Evolutionary conservation across 257 asterid species (phyloP), one percentile per base, ranked within the genome.

Genomic region (Leonotis leonurus): DNA sequence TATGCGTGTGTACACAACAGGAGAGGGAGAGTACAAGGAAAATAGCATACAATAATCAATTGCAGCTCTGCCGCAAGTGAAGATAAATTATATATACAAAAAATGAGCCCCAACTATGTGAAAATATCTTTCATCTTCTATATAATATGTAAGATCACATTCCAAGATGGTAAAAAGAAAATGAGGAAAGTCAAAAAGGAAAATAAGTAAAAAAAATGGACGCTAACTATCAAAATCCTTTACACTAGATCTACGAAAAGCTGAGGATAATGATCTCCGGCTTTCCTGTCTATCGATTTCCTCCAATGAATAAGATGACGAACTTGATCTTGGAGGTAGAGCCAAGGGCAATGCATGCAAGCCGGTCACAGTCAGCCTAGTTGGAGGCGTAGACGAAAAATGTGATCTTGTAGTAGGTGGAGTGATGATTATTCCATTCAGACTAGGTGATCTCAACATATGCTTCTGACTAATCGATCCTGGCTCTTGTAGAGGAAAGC

Each of bases 401-500:
- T 60, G 80, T 20, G 79, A 73, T 65, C 77, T 76, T 9, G 88
- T 82, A n/a, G 78, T 64, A 5, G n/a, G n/a, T n/a, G n/a, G n/a
- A n/a, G 80, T 77, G 17, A 80, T 63, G 56, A 83, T 49, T 37
- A 90, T 88, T 57, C 86, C 92, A 29, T 88, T 88, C 55, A 90
- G 69, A 74, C 98, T 90, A n/a, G 95, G 89, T 1, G 95, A 90
- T 69, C 84, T 82, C n/a, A 67, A 66, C 86, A 90, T 80, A 60
- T 77, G 68, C 68, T 83, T 85, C 72, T 82, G 90, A 55, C 82
- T 75, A 24, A 83, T 57, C n/a, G 83, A 59, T 32, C 95, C 79
- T 2, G 98, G 98, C 56, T 87, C 94, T 73, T 90, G 96, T 54
- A 90, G 73, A 33, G 98, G 98, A 64, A 88, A 90, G 57, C 94